Evolutionary conservation across 2,329 filamentous ascomycete genomes (phyloP).

Genomic region (Penicillium sp.): DNA sequence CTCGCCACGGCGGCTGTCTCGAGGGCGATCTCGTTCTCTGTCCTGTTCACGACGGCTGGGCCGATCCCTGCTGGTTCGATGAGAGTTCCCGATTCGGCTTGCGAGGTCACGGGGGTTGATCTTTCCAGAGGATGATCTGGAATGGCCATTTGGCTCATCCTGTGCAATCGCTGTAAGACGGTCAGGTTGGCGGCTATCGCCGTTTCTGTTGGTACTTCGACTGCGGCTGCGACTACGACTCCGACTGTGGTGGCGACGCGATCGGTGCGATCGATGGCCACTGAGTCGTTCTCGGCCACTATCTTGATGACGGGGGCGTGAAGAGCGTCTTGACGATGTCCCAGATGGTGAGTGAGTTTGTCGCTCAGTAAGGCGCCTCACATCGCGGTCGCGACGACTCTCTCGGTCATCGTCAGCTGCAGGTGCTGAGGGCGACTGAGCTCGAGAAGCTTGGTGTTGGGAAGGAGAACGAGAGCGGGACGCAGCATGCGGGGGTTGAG

Average conservation of each 20-base stretch:
- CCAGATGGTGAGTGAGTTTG: slow-evolving; percentile 58
- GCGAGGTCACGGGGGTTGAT: slow-evolving; percentile 22
- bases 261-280: slow-evolving; percentile 48
- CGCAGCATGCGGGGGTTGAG: slow-evolving; percentile 22
- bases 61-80: slow-evolving; percentile 32
- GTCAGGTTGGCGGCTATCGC: slow-evolving; percentile 40
- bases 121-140: slow-evolving; percentile 17
- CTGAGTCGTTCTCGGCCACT: slow-evolving; percentile 55
- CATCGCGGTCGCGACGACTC: slow-evolving; percentile 28
- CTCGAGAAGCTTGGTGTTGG: slow-evolving; percentile 3
- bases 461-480: slow-evolving; percentile 41
- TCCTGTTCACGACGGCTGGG: slow-evolving; percentile 32
- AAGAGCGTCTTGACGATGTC: slow-evolving; percentile 56
- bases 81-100: slow-evolving; percentile 25
- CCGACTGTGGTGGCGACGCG: slow-evolving; percentile 51
- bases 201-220: slow-evolving; percentile 29
- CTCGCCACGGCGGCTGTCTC: slow-evolving; percentile 15
- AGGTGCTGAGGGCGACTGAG: slow-evolving; percentile 15
- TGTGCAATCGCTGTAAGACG: slow-evolving; percentile 24
- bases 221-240: slow-evolving; percentile 31
- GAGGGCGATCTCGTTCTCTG: slow-evolving; percentile 19
- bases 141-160: not conserved
- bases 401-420: slow-evolving; percentile 38
- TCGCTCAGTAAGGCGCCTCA: slow-evolving; percentile 40
- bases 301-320: slow-evolving; percentile 56